Base-by-base conservation (phyloP, 768 basidiomycete species). In the Phylloporus scabripes region DNA sequence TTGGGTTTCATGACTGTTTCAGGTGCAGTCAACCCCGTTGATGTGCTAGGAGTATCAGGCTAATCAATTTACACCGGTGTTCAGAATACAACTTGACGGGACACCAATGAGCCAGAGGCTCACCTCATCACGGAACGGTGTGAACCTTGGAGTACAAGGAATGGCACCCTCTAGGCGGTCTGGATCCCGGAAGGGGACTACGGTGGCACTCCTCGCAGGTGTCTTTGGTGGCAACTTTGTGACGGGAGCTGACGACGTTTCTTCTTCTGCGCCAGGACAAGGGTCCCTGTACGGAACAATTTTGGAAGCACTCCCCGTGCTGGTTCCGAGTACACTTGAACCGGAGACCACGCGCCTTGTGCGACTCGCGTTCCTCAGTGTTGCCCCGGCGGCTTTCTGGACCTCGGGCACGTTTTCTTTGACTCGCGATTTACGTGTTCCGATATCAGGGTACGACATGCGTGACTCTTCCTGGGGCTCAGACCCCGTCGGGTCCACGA, bases 351-450 rank as follows among this genome's bases (percentile, higher is more conserved):
- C 58, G 21, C 85, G 73, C 61, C 76, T 78, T 23, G 79, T 61
- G 50, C 73, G 73, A 23, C 83, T 81, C 15, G 81, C 72, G 51
- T 85, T 82, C 51, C 78, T 80, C 36, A 90, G 52, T 24, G 77
- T 87, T 48, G 84, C 76, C 10, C 86, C 87, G 2, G 64, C 76
- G 44, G 84, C 74, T 71, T 84, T 86, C 63, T 78, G 78, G 26
- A 80, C 77, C 63, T 85, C 85, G 7, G 78, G 80, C 1, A 82
- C 70, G 56, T 91, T 91, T 69, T 91, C 87, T 57, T 90, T 91
- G 56, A 87, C 72, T 45, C 88, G 77, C 5, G 81, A 76, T 63
- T 85, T 86, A 58, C 87, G 85, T 51, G 87, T 82, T 17, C 86
- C 88, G 2, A 91, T 63, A 50, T 90, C 87, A 26, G 79, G 76